Evolutionary conservation across 164 flowering plant genomes (phyloP), one percentile per base, ranked within the genome.

Genomic region (Magnolia officinalis): DNA sequence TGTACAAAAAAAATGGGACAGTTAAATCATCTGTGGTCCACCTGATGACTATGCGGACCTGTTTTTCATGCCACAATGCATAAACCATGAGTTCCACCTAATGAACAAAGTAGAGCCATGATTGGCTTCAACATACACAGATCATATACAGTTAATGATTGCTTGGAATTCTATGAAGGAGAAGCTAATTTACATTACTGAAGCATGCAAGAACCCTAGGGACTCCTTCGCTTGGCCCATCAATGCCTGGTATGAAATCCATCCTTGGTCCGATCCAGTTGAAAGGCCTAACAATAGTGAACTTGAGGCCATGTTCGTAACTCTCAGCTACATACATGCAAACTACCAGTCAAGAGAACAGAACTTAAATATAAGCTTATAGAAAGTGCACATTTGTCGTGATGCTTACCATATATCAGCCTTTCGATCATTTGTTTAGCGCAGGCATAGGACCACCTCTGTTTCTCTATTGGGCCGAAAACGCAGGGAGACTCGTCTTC

Each of bases 241-340:
- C 92, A 76, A 89, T 81, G 37, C 90, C 89, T 50, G 90, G 89
- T 20, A 89, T 87, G 78, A 89, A 89, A 77, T 89, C 90, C 88
- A 87, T 89, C 77, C 92, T 85, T 18, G 92, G 89, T 79, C 90
- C 92, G 79, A 89, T 89, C 90, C 92, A 87, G 79, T 87, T 89
- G 82, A 86, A 89, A 61, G 92, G 90, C 71, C 92, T 84, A 63
- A 89, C 90, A 74, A 87, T 89, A 50, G 90, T 87, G 77, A 89
- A 89, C 63, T 89, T 84, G n/a, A 89, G 86, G 59, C 87, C 89
- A 73, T 89, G 82, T 80, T 89, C 89, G 3, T 86, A 85, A 77
- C 88, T 87, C 87, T 87, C 89, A 10, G 89, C 89, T 87, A 72
- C 58, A 81, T 45, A 24, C 66, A 55, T 24, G 26, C 21, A 63